These are phyloP conservation scores for Heteromeles arbutifolia DNA, from an alignment of 306 rosid genomes.

Conservation along the genomic window DNA sequence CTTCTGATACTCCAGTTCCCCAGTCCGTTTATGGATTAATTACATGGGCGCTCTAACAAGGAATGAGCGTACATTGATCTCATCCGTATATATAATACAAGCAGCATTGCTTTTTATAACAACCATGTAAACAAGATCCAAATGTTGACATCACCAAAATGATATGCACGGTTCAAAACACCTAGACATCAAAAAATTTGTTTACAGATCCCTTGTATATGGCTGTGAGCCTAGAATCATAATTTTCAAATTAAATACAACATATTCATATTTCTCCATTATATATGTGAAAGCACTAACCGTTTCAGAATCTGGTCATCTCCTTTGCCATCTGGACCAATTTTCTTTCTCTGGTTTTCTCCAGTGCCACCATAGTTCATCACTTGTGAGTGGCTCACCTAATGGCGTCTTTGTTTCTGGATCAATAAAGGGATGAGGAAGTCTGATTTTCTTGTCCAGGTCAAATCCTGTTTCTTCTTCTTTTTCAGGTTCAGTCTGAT, in stretches of 20 bases:
- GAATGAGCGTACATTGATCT: neutral
- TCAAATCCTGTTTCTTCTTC: constrained; percentile 65
- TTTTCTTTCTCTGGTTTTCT: constrained; percentile 77
- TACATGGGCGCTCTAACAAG: neutral
- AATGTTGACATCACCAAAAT: neutral
- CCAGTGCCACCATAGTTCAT: constrained; percentile 98
- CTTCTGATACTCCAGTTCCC: neutral
- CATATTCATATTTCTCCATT: neutral
- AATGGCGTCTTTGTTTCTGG: constrained; percentile 66
- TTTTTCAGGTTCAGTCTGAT: constrained; percentile 55
- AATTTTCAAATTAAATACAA: neutral
- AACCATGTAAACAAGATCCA: constrained; percentile 3
- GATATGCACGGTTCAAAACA: neutral
- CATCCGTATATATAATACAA: neutral
- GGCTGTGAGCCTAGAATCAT: neutral
- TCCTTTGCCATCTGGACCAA: constrained; percentile 99
- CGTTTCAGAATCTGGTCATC: constrained; percentile 87
- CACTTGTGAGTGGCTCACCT: constrained; percentile 57
- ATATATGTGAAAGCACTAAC: constrained; percentile 36
- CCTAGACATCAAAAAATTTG: neutral
- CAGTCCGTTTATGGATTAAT: neutral
- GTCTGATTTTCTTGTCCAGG: constrained; percentile 62
- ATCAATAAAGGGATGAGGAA: constrained; percentile 80
- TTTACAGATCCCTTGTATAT: neutral
- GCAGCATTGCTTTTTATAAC: neutral